Conservation (phyloP, 805 yeast species). For the Yarrowia sp. region DNA sequence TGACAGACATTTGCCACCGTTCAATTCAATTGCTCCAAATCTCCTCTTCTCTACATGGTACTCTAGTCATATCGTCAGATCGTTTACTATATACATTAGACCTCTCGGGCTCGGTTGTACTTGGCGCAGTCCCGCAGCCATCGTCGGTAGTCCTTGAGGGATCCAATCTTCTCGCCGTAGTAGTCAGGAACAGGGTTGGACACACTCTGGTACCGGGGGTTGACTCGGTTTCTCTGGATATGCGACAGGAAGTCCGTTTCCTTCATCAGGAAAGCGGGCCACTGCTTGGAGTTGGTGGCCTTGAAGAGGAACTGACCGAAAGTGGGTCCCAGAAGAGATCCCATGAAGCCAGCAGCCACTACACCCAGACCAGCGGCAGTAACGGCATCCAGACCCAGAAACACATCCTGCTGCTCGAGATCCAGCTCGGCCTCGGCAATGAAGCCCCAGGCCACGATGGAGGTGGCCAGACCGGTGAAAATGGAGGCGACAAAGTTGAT, state of each 20-base stretch:
- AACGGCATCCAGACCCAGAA: slow-evolving; percentile 88
- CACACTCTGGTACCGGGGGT: slow-evolving; percentile 86
- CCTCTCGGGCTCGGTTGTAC: slow-evolving; percentile 52
- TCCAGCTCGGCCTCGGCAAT: slow-evolving; percentile 82
- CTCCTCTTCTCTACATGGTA: not conserved
- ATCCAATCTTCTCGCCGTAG: slow-evolving; percentile 92
- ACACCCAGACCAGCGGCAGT: slow-evolving; percentile 75
- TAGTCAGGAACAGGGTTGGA: slow-evolving; percentile 95
- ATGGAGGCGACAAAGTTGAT: slow-evolving; percentile 67
- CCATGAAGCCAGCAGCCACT: slow-evolving; percentile 67
- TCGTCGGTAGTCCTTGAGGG: slow-evolving; percentile 80
- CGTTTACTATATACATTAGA: slow-evolving; percentile 23
- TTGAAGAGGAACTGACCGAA: slow-evolving; percentile 72
- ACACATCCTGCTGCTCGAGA: slow-evolving; percentile 62
- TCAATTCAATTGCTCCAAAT: not conserved
- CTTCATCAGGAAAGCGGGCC: slow-evolving; percentile 44
- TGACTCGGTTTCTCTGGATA: slow-evolving; percentile 77
- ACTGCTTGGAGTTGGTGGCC: slow-evolving; percentile 33
- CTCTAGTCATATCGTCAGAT: no score
- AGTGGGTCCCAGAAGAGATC: slow-evolving; percentile 79
- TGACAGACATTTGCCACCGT: no score
- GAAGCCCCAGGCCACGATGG: slow-evolving; percentile 67
- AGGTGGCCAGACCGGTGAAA: slow-evolving; percentile 64
- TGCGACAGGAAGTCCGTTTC: slow-evolving; percentile 73
- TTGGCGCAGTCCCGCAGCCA: slow-evolving; percentile 96